Conservation (phyloP, 768 basidiomycete species). For the Hypsizygus marmoreus region DNA sequence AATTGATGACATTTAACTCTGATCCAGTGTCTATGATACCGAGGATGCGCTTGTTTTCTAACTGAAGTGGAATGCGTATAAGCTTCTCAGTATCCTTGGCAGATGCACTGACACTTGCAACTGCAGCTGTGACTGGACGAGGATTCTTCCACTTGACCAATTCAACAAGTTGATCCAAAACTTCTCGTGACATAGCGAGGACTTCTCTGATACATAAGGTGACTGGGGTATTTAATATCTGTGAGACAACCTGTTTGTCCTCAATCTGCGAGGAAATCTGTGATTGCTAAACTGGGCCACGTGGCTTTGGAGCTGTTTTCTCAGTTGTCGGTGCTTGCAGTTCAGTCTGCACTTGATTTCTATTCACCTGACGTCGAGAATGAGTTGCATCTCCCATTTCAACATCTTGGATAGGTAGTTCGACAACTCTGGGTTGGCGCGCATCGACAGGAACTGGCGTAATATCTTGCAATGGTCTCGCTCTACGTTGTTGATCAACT, state of each 20-base stretch:
- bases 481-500: neutral
- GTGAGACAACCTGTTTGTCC: neutral
- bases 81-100: neutral
- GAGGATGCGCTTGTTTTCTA: neutral
- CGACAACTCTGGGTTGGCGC: neutral
- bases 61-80: neutral
- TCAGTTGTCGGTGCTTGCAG: neutral
- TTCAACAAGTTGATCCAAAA: neutral
- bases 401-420: neutral
- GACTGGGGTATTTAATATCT: neutral
- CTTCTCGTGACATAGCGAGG: neutral
- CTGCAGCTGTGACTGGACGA: neutral
- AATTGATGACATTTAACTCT: slow-evolving; percentile 1
- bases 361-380: too few species aligned
- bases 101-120: neutral
- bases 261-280: neutral
- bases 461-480: neutral
- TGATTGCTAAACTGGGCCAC: neutral
- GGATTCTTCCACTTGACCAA: neutral
- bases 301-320: neutral
- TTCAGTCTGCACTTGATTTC: too few species aligned
- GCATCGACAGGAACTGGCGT: neutral
- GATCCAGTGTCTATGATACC: slow-evolving; percentile 3
- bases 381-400: neutral
- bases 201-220: neutral